Evolutionary conservation across 176 grass and related monocot species (phyloP).

Genomic region (Tillandsia fasciculata): DNA sequence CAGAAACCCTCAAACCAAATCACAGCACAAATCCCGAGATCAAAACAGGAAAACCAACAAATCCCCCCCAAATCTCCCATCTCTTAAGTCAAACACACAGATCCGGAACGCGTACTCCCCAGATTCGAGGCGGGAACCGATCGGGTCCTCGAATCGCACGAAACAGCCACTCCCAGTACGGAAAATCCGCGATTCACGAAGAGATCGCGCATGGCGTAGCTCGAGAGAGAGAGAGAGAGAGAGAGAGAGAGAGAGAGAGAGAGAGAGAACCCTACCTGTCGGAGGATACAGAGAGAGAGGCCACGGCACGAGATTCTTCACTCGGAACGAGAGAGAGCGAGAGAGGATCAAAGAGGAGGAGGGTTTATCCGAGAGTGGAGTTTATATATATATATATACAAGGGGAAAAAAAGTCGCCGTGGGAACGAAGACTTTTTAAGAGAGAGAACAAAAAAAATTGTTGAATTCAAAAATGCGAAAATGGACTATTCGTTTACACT

Average conservation of each 20-base stretch:
- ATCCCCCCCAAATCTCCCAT: background rate
- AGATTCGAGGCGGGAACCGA: background rate
- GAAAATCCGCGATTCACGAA: background rate
- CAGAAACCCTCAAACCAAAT: background rate
- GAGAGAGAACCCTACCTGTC: background rate
- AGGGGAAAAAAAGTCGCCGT: no score
- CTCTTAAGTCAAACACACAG: no score
- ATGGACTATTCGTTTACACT: no score
- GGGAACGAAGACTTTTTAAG: no score
- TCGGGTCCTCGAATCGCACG: no score
- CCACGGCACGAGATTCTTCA: background rate
- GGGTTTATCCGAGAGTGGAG: background rate
- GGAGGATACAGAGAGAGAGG: background rate
- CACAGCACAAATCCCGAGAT: background rate
- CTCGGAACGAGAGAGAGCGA: background rate
- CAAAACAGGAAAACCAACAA: background rate
- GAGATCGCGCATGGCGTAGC: background rate
- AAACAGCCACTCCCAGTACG: background rate
- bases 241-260: background rate
- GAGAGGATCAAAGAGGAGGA: background rate
- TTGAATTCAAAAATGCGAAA: no score
- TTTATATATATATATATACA: no score
- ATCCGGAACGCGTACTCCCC: no score
- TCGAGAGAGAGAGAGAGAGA: background rate
- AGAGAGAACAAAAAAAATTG: no score